These are phyloP conservation scores for Phytophthora vignae DNA, from an alignment of 352 stramenopile genomes.

Conservation along the genomic window DNA sequence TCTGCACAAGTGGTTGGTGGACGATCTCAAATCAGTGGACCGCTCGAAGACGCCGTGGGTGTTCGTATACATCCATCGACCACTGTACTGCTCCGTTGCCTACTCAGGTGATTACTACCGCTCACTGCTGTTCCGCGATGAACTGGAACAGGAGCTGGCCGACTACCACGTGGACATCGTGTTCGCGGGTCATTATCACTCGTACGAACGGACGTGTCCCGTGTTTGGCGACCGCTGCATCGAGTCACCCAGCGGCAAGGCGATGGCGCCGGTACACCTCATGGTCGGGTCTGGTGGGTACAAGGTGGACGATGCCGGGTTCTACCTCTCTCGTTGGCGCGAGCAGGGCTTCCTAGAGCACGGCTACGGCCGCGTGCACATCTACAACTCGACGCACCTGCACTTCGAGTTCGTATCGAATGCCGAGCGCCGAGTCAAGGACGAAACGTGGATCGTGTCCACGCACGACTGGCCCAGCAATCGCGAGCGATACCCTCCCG, in stretches of 20 bases:
- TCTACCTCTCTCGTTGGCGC: conserved; percentile 47
- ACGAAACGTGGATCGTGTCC: conserved; percentile 58
- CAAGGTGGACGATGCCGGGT: conserved; percentile 45
- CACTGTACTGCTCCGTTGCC: conserved; percentile 65
- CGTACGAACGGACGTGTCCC: conserved; percentile 68
- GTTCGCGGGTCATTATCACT: conserved; percentile 67
- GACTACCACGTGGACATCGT: conserved; percentile 67
- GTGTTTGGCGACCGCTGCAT: conserved; percentile 61
- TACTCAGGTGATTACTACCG: conserved; percentile 48
- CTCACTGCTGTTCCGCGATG: conserved; percentile 49
- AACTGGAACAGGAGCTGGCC: conserved; percentile 56
- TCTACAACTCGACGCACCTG: conserved; percentile 62
- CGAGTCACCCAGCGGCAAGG: conserved; percentile 41
- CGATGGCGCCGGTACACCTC: conserved; percentile 60
- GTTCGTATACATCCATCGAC: conserved; percentile 66
- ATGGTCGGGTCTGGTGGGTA: conserved; percentile 62
- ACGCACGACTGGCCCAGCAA: conserved; percentile 57
- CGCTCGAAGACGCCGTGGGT: conserved; percentile 67
- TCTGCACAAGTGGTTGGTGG: conserved; percentile 61
- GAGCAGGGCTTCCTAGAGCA: conserved; percentile 48
- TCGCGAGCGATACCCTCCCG: conserved; percentile 37
- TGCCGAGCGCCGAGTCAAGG: conserved; percentile 37
- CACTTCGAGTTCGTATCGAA: conserved; percentile 66
- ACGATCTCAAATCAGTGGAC: conserved; percentile 58
- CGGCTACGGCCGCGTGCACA: conserved; percentile 62